Evolutionary conservation across 495 filamentous ascomycete species (phyloP).

Genomic region (Tuber indicum): DNA sequence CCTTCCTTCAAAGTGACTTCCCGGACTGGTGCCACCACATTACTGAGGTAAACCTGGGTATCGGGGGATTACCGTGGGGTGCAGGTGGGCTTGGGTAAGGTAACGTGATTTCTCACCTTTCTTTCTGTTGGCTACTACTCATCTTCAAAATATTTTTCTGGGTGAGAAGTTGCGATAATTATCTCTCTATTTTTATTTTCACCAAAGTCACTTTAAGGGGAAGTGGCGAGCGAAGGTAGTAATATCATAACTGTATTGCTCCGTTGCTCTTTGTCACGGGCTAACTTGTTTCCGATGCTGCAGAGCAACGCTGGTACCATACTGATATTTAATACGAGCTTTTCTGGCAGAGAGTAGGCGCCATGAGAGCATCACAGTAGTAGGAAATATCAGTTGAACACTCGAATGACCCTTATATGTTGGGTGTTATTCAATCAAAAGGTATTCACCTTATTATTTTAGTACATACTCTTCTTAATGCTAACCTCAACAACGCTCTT

Average conservation of each 20-base stretch:
- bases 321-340: background rate
- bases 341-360: background rate
- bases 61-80: background rate
- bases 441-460: background rate
- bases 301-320: background rate
- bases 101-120: background rate
- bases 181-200: background rate
- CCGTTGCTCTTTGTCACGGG: background rate
- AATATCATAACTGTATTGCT: background rate
- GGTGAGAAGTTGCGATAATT: background rate
- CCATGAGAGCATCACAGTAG: background rate
- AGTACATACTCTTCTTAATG: background rate
- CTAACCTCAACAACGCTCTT: background rate
- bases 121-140: background rate
- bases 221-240: background rate
- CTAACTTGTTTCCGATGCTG: background rate
- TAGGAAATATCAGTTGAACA: background rate
- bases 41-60: background rate
- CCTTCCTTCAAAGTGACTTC: background rate
- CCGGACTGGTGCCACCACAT: slow-evolving; percentile 2
- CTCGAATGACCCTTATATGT: background rate
- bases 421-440: background rate
- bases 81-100: background rate
- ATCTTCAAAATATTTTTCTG: background rate
- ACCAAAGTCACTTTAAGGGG: background rate